phyloP scores from a whole-genome alignment of 2,329 filamentous ascomycete species.

The Phyllosticta paracitricarpa region DNA sequence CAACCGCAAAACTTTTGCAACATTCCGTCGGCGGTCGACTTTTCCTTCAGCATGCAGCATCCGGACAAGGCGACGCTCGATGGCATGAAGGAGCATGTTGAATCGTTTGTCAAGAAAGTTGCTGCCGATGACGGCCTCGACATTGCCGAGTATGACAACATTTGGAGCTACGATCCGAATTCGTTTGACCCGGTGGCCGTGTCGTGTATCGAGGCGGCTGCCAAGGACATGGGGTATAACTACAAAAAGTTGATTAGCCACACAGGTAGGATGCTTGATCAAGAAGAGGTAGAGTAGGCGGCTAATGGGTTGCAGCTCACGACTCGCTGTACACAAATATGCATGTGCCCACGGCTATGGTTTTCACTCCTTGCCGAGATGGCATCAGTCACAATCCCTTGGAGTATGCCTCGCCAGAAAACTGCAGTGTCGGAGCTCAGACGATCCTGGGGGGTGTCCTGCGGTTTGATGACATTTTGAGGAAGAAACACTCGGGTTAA shows the following conservation, averaged over 20 bases:
- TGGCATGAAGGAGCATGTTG: background rate
- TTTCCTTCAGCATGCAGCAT: constrained; percentile 7
- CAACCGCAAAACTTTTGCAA: constrained; percentile 2
- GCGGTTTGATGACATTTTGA: constrained; percentile 15
- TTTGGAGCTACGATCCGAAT: background rate
- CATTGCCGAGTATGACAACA: background rate
- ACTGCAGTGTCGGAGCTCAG: constrained; percentile 47
- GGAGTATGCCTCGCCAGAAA: constrained; percentile 51
- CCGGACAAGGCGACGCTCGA: background rate
- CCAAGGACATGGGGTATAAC: background rate
- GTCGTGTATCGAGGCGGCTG: background rate
- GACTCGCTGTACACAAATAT: constrained; percentile 51
- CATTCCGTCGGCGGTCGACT: background rate
- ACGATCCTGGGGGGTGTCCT: constrained; percentile 13
- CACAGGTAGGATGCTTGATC: background rate
- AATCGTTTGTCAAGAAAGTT: background rate
- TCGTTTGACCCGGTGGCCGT: background rate
- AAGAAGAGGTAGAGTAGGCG: background rate
- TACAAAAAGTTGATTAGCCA: background rate
- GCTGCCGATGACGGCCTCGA: background rate
- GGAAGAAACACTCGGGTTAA: background rate
- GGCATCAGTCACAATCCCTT: constrained; percentile 55
- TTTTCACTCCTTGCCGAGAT: constrained; percentile 55
- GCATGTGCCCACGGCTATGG: constrained; percentile 54
- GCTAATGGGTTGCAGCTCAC: constrained; percentile 21